These are phyloP conservation scores for Aphanomyces cochlioides DNA, from an alignment of 352 stramenopile genomes.

Conservation along the genomic window DNA sequence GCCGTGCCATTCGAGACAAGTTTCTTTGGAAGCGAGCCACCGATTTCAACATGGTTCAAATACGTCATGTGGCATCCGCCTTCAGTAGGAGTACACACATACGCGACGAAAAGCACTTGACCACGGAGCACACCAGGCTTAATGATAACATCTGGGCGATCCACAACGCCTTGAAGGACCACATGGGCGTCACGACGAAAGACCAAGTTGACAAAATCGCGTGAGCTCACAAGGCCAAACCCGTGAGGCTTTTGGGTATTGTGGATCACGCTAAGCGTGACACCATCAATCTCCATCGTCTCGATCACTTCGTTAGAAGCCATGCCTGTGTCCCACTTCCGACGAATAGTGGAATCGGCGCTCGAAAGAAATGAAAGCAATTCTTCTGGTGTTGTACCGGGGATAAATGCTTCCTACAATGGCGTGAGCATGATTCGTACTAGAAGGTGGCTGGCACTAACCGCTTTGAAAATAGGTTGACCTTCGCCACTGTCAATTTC, in stretches of 20 bases:
- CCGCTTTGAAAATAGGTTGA: slow-evolving; percentile 50
- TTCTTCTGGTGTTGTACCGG: slow-evolving; percentile 39
- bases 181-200: slow-evolving; percentile 29
- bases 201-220: slow-evolving; percentile 56
- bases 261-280: slow-evolving; percentile 39
- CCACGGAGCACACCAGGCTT: slow-evolving; percentile 38
- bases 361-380: slow-evolving; percentile 48
- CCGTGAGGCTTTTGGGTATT: slow-evolving; percentile 60
- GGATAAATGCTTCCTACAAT: slow-evolving; percentile 44
- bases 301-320: slow-evolving; percentile 51
- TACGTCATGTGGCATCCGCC: slow-evolving; percentile 47
- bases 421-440: no score
- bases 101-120: slow-evolving; percentile 43
- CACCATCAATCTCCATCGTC: slow-evolving; percentile 36
- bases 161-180: slow-evolving; percentile 45
- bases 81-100: slow-evolving; percentile 39
- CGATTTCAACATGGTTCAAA: slow-evolving; percentile 53
- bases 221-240: slow-evolving; percentile 47
- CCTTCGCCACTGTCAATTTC: slow-evolving; percentile 45
- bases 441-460: neutral
- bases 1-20: slow-evolving; percentile 56
- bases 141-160: slow-evolving; percentile 42
- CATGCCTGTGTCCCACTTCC: slow-evolving; percentile 52
- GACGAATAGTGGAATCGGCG: slow-evolving; percentile 41
- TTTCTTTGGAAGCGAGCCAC: slow-evolving; percentile 44